These are phyloP conservation scores for Mrakia blollopis DNA, from an alignment of 768 basidiomycete genomes.

Conservation along the genomic window DNA sequence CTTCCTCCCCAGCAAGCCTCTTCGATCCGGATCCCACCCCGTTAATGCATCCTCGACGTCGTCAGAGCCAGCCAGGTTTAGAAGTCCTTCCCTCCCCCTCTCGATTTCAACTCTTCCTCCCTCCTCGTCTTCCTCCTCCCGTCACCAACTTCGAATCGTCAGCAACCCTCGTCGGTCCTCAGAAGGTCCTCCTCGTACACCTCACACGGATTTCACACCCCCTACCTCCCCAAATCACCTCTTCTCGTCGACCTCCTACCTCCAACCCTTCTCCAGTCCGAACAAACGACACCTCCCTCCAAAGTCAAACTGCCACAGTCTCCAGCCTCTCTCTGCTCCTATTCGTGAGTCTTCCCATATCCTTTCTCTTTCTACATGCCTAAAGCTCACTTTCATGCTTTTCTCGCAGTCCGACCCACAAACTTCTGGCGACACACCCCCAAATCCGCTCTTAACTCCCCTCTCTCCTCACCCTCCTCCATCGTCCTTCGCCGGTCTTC, in stretches of 20 bases:
- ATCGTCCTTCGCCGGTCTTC: conserved; percentile 72
- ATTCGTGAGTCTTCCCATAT: not conserved
- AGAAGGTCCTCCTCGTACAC: not conserved
- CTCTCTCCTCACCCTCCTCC: conserved; percentile 67
- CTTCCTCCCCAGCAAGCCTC: not conserved
- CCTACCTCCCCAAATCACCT: not conserved
- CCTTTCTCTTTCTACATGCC: too few species aligned
- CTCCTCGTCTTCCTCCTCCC: not conserved
- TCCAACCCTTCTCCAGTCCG: not conserved
- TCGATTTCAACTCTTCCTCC: not conserved
- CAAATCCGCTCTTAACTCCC: conserved; percentile 64
- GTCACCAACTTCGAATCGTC: not conserved
- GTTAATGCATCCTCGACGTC: not conserved
- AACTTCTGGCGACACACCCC: conserved; percentile 74
- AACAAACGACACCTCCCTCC: not conserved
- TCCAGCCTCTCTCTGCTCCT: conserved; percentile 9
- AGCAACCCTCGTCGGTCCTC: not conserved
- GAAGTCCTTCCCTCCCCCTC: not conserved
- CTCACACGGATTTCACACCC: not conserved
- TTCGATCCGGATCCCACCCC: not conserved
- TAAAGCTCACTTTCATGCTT: too few species aligned
- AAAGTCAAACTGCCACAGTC: not conserved
- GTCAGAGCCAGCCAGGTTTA: conserved; percentile 3
- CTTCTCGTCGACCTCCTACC: not conserved
- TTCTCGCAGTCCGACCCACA: conserved; percentile 62